These are phyloP conservation scores for Rehmannia glutinosa DNA, from an alignment of 257 asterid species.

Conservation along the genomic window DNA sequence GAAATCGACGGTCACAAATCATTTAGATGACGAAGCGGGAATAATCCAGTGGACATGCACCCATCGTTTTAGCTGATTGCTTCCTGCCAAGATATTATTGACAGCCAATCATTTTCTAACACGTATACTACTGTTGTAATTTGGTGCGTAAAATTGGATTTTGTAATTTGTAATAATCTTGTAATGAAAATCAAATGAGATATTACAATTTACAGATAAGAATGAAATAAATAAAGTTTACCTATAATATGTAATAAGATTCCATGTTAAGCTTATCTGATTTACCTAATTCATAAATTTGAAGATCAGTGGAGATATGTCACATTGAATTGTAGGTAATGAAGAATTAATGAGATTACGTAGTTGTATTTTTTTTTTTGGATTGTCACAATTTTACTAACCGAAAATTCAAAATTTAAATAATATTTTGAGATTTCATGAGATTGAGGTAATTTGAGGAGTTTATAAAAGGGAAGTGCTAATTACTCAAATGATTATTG, in stretches of 20 bases:
- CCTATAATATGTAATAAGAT: background rate
- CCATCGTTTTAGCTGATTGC: background rate
- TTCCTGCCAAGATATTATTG: background rate
- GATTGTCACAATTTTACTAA: background rate
- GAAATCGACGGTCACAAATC: slow-evolving; percentile 7
- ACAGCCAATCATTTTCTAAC: background rate
- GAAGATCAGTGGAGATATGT: background rate
- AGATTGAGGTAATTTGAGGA: background rate
- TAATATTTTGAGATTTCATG: background rate
- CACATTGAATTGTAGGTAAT: background rate
- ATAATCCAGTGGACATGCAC: background rate
- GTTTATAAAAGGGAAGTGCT: background rate
- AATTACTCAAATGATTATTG: too few relatives aligned
- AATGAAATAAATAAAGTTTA: background rate
- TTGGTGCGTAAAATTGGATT: background rate
- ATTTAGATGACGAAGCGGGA: background rate
- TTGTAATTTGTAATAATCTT: background rate
- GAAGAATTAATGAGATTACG: background rate
- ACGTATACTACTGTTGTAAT: background rate
- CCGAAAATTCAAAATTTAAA: too few relatives aligned
- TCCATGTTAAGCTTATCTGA: background rate
- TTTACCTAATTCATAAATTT: background rate
- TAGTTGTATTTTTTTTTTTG: background rate
- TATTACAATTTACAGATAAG: background rate
- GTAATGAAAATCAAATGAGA: background rate